Evolutionary conservation across 805 yeast species (phyloP), one percentile per base, ranked within the genome.

Genomic region (Myxozyma mucilagina): DNA sequence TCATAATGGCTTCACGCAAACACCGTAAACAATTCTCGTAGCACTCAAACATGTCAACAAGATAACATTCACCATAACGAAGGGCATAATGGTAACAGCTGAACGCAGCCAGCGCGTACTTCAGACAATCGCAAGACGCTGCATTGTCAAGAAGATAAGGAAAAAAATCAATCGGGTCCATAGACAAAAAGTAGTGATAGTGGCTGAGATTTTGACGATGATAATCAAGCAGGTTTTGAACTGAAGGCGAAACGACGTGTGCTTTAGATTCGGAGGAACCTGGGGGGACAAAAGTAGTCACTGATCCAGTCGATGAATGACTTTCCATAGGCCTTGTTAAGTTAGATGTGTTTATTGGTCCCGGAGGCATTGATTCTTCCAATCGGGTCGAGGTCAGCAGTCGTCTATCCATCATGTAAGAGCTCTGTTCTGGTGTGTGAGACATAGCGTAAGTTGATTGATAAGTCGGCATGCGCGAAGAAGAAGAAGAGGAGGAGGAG

Each of bases 21-120:
- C 34, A 39, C 10, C 13, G 35, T 16, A 62, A 35, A 18, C 57
- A 59, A 42, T 48, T 43, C 31, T 62, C 66, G 50, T 62, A 62
- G 48, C 56, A 59, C 42, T 54, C 48, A 48, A 62, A 62, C 63
- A 62, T 59, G 14, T 78, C 76, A 34, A 50, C 59, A 3, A 78
- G 80, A 65, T 72, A 80, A 59, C 84, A 73, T 65, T 81, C 85
- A 7, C 84, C 85, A 59, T 82, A 84, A 66, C 84, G 76, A 55
- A 79, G 74, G 47, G 79, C 62, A 58, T 79, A 71, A 63, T 80
- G 83, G 14, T 62, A 62, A 10, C 64, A 38, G 24, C 60, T 43
- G 44, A 62, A 62, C 18, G 66, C 51, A 9, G 66, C 66, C 34
- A 62, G 35, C 5, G 66, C 64, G 45, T 59, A 62, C 66, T 54